Evolutionary conservation across 1,284 basidiomycete genomes (phyloP).

Genomic region (Ganoderma meredithae): DNA sequence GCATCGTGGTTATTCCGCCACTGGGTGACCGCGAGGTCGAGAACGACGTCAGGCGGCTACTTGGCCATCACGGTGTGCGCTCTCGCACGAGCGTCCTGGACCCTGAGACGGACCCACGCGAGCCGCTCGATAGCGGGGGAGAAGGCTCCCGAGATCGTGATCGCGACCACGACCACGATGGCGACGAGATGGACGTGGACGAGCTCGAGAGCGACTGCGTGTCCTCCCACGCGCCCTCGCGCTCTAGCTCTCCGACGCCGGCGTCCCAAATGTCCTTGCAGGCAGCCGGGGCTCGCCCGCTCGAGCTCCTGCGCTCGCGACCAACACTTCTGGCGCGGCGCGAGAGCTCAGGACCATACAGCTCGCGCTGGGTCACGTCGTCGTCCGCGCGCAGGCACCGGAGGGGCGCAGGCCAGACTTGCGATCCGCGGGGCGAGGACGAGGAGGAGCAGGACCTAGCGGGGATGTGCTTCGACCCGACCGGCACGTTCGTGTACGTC

Average conservation of each 20-base stretch:
- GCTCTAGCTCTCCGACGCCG: conserved; percentile 52
- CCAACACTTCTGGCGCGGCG: conserved; percentile 33
- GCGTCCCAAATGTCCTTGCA: conserved; percentile 38
- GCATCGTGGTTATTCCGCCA: conserved; percentile 60
- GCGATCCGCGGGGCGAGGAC: conserved; percentile 31
- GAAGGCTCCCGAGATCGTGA: conserved; percentile 33
- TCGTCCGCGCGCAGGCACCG: conserved; percentile 28
- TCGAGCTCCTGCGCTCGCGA: conserved; percentile 34
- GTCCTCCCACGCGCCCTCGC: conserved; percentile 54
- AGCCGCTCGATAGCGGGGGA: conserved; percentile 28
- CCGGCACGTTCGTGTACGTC: conserved; percentile 71
- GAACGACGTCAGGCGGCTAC: conserved; percentile 62
- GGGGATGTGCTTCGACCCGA: conserved; percentile 78
- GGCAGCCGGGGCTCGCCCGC: conserved; percentile 27
- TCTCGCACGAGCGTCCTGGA: conserved; percentile 31
- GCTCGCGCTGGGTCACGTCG: conserved; percentile 22
- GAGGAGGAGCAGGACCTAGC: conserved; percentile 67
- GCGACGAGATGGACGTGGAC: conserved; percentile 51
- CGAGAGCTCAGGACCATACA: conserved; percentile 37
- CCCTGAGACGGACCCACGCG: conserved; percentile 43
- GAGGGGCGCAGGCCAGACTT: conserved; percentile 38
- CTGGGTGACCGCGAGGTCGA: conserved; percentile 67
- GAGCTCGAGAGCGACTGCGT: conserved; percentile 53
- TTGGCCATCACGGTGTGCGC: conserved; percentile 53
- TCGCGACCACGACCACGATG: conserved; percentile 33